Evolutionary conservation across 2,329 filamentous ascomycete genomes (phyloP).

Genomic region (Rutstroemia sydowiana): DNA sequence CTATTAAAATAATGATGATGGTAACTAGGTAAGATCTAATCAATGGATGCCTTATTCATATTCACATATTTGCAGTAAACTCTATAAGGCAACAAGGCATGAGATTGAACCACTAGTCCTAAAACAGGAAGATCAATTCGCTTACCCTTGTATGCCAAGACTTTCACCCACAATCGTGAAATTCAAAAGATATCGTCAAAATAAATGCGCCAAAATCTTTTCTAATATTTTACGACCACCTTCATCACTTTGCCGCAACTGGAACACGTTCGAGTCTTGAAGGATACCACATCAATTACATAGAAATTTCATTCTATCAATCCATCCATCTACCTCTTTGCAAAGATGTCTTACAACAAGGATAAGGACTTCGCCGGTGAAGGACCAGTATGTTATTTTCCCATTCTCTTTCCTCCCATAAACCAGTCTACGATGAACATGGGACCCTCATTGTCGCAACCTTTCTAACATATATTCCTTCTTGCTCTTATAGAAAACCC

Average conservation of each 20-base stretch:
- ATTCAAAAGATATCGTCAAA: neutral
- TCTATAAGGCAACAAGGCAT: neutral
- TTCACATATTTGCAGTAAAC: neutral
- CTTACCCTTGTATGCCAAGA: constrained; percentile 14
- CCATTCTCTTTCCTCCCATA: neutral
- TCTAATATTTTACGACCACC: constrained; percentile 29
- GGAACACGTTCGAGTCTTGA: constrained; percentile 70
- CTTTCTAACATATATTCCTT: neutral
- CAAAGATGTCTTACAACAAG: constrained; percentile 89
- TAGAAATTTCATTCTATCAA: constrained; percentile 4
- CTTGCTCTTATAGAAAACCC: constrained; percentile 62
- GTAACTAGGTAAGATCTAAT: neutral
- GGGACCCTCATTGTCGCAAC: neutral
- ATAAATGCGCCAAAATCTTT: neutral
- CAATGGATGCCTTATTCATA: neutral
- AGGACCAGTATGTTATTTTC: constrained; percentile 60
- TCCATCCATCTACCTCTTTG: constrained; percentile 1
- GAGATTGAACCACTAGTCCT: neutral
- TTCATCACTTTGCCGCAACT: constrained; percentile 79
- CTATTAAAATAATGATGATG: constrained; percentile 5
- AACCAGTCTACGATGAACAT: neutral
- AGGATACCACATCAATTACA: constrained; percentile 39
- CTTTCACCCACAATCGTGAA: constrained; percentile 19
- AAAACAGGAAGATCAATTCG: constrained; percentile 12
- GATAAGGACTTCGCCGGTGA: constrained; percentile 86